Conservation (phyloP, 2,329 filamentous ascomycete species). For the Dryadomyces quercivorus region DNA sequence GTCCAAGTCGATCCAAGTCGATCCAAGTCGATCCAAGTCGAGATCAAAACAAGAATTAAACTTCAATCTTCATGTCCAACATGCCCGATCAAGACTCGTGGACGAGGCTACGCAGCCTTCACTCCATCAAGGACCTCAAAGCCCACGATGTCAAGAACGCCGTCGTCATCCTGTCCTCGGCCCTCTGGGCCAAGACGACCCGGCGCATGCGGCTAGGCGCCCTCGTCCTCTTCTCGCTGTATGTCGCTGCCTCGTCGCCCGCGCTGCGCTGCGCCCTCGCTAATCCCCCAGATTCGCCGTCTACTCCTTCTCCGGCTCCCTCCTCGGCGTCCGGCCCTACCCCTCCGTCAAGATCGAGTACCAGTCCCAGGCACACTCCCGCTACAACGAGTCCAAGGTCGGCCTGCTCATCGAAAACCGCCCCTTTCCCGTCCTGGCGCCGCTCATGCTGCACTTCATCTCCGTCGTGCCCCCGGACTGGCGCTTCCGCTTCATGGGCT, state of each 20-base stretch:
- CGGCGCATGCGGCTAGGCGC: conserved; percentile 21
- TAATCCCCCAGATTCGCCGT: not conserved
- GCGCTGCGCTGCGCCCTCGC: no score
- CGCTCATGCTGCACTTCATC: conserved; percentile 43
- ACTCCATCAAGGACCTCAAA: conserved; percentile 6
- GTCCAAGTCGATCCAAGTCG: no score
- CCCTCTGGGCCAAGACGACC: conserved; percentile 21
- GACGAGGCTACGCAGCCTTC: not conserved
- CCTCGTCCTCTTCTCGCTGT: conserved; percentile 20
- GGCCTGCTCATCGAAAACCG: conserved; percentile 44
- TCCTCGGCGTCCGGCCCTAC: conserved; percentile 7
- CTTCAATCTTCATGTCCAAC: not conserved
- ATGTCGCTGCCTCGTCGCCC: conserved; percentile 8
- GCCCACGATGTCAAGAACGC: conserved; percentile 6
- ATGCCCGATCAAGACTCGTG: not conserved
- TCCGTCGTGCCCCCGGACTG: conserved; percentile 43
- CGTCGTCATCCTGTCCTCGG: conserved; percentile 9
- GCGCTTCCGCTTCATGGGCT: conserved; percentile 45
- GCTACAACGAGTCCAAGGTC: conserved; percentile 37
- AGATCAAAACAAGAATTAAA: no score
- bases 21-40: no score
- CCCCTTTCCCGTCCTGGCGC: conserved; percentile 34
- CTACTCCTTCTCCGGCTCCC: conserved; percentile 7
- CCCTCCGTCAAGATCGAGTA: conserved; percentile 23
- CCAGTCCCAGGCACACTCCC: conserved; percentile 17